Base-by-base conservation (phyloP, 225 moss, liverwort and hornwort genomes). In the Bryoerythrophyllum caledonicum region DNA sequence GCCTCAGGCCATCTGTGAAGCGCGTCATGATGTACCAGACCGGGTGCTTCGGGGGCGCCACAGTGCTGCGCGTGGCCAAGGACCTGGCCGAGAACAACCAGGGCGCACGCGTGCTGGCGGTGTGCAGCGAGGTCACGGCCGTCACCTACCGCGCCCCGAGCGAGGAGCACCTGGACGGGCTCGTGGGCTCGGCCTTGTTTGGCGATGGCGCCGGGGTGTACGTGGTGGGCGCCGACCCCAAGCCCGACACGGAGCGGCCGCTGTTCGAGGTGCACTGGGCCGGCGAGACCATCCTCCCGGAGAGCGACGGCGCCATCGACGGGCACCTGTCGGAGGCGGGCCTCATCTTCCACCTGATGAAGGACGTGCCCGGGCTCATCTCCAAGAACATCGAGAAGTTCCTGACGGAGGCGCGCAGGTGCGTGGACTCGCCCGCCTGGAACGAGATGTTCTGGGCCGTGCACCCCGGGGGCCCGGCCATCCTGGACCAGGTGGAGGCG, bases 181-280 rank as follows among this genome's bases (percentile, higher is more conserved):
- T 86, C 2, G 81, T 86, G 40, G 86, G 80, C 0, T 80, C 83
- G 0, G 81, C 81, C 3, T 65, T 82, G 6, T 76, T 77, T 32
- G 81, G 81, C 60, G 81, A 82, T 11, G 81, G 81, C 6, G 81
- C 76, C 16, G 77, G 68, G 1, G 82, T 80, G 46, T 82, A 77
- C 71, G 70, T 86, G 8, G 86, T 86, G 28, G 86, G 86, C 0
- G 35, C 86, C 3, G 82, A 86, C 67, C 86, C 86, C 1, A 77
- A 80, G 67, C 79, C 79, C 4, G 53, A 81, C 10, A 10, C 2
- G 3, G 86, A 86, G 75, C 77, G 78, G 40, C 1, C 86, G 4
- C 58, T 86, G 59, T 86, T 80, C 58, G 83, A 86, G 65, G 71
- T 86, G 24, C 83, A 83, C 54, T 83, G 81, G 83, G 83, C 86